A percentile compares a stretch with the other conserved stretches of the same genome.
Conservation (phyloP, 306 rosid species). For the Notholithocarpus densiflorus region DNA sequence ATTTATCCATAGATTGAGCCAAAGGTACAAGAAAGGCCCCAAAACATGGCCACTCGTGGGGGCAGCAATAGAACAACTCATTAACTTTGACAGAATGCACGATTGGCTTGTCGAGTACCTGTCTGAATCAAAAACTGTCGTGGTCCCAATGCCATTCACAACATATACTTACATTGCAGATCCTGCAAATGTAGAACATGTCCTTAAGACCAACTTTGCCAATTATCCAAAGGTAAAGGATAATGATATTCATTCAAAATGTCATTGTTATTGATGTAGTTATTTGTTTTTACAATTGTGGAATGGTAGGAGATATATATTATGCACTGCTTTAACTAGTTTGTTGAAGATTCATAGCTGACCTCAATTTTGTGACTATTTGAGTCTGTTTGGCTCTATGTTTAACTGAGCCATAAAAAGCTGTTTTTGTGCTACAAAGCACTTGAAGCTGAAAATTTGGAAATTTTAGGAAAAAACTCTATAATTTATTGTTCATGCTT, state of each 20-base stretch:
- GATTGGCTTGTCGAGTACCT: conserved; percentile 79
- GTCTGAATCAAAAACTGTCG: conserved; percentile 53
- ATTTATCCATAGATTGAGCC: conserved; percentile 63
- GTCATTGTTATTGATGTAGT: not conserved
- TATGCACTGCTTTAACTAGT: too few species aligned
- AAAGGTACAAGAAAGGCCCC: conserved; percentile 69
- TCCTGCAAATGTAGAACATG: conserved; percentile 80
- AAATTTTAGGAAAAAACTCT: too few species aligned
- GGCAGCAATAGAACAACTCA: conserved; percentile 73
- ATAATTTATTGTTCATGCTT: too few species aligned
- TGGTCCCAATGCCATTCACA: conserved; percentile 88
- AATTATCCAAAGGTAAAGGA: conserved; percentile 75
- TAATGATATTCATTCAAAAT: not conserved
- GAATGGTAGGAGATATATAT: too few species aligned
- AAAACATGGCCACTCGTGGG: conserved; percentile 91
- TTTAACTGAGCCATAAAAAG: too few species aligned
- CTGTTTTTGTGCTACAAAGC: too few species aligned
- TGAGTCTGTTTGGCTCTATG: too few species aligned
- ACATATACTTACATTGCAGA: conserved; percentile 90
- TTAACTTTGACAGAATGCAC: conserved; percentile 80
- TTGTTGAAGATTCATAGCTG: too few species aligned
- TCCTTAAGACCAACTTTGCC: conserved; percentile 82
- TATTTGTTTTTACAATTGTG: not conserved
- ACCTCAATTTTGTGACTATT: too few species aligned
- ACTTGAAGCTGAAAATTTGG: too few species aligned